A percentile compares a stretch with the other conserved stretches of the same genome.
These are phyloP conservation scores for Jaltomata sinuosa DNA, from an alignment of 257 asterid genomes.

Conservation along the genomic window DNA sequence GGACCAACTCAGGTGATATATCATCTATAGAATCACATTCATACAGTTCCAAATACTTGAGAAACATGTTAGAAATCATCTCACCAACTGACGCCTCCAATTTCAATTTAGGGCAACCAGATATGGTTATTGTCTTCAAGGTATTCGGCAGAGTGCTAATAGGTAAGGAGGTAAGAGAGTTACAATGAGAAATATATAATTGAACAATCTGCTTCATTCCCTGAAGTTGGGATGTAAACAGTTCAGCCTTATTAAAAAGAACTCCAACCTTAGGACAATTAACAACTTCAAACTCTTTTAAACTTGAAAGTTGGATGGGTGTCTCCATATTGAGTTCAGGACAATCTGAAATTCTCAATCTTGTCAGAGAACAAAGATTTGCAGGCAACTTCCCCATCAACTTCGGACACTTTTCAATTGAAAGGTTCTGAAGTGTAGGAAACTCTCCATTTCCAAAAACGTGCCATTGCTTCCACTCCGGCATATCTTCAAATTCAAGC, in stretches of 20 bases:
- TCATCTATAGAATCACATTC: no score
- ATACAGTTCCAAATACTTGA: accelerated
- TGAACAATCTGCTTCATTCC: neutral
- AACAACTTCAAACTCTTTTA: no score
- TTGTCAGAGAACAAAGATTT: neutral
- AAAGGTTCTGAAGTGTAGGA: neutral
- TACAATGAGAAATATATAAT: accelerated
- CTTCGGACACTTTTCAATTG: neutral
- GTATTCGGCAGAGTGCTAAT: neutral
- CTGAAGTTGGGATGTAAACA: neutral
- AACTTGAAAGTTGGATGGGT: no score
- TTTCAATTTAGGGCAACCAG: neutral
- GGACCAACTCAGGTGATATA: neutral
- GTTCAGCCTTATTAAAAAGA: neutral
- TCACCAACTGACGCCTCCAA: neutral
- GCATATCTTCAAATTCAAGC: neutral
- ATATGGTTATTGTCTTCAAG: accelerated
- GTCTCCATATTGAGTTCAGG: neutral
- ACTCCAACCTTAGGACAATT: no score
- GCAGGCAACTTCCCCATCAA: neutral
- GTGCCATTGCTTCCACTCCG: neutral
- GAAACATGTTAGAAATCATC: neutral
- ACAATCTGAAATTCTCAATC: neutral
- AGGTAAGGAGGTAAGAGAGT: neutral
- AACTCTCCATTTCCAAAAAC: neutral